Evolutionary conservation across 192 early-diverging fungal genomes (phyloP).

Genomic region (Lobosporangium transversale): DNA sequence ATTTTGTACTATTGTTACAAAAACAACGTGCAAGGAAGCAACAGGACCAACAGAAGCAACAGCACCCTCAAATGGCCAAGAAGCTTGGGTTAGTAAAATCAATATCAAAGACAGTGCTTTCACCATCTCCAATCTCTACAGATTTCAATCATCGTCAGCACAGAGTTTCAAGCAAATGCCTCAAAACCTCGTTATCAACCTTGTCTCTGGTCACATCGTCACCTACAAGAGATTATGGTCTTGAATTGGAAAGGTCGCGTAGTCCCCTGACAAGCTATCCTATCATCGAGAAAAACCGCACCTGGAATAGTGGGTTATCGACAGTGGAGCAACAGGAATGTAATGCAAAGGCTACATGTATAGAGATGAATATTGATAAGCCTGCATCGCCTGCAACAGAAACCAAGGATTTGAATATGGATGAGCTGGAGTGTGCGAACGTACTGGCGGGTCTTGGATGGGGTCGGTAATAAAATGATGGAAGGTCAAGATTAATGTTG

Average conservation of each 20-base stretch:
- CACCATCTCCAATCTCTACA: neutral
- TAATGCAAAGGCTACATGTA: neutral
- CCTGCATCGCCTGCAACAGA: neutral
- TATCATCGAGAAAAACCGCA: conserved; percentile 24
- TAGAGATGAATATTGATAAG: neutral
- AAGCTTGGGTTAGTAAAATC: neutral
- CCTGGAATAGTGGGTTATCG: conserved; percentile 1
- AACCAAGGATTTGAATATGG: conserved; percentile 34
- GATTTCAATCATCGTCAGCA: neutral
- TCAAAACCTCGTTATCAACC: conserved; percentile 26
- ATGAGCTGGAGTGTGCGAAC: conserved; percentile 46
- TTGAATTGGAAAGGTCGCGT: conserved; percentile 19
- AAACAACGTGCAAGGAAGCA: conserved; percentile 19
- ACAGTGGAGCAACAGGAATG: neutral
- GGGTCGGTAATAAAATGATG: conserved; percentile 38
- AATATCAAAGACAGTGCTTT: neutral
- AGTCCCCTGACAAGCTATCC: conserved; percentile 14
- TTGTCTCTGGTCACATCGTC: conserved; percentile 17
- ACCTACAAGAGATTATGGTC: conserved; percentile 25
- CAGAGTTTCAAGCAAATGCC: conserved; percentile 8
- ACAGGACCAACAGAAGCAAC: neutral
- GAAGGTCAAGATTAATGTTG: too few relatives aligned
- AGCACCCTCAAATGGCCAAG: neutral
- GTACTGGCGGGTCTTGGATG: conserved; percentile 47
- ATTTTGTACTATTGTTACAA: conserved; percentile 11